A percentile compares a stretch with the other conserved stretches of the same genome.
Evolutionary conservation across 2,329 filamentous ascomycete species (phyloP).

Genomic region (Didymella sp.): DNA sequence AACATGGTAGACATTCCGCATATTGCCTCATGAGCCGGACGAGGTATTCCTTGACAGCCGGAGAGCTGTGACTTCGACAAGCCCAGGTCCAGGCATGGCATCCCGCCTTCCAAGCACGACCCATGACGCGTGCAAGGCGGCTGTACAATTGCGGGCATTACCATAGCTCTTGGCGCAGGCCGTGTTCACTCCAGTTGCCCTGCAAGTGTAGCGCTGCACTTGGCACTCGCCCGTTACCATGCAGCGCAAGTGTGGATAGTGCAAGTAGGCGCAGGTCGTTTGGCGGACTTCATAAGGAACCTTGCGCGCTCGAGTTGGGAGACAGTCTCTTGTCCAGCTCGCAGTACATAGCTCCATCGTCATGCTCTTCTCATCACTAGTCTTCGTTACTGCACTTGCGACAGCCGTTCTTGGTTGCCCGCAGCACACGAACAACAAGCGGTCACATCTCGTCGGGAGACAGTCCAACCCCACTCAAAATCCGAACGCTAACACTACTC

Average conservation of each 20-base stretch:
- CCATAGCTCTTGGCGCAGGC: conserved; percentile 1
- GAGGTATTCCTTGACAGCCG: background rate
- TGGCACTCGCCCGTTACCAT: conserved; percentile 1
- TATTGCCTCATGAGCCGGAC: background rate
- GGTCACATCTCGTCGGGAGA: conserved; percentile 14
- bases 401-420: conserved; percentile 21
- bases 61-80: background rate
- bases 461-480: conserved; percentile 12
- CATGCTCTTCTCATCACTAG: conserved; percentile 25
- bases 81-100: background rate
- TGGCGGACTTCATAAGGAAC: background rate
- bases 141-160: background rate
- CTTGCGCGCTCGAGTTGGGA: background rate
- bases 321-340: background rate
- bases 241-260: background rate
- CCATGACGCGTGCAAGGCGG: background rate
- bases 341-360: background rate
- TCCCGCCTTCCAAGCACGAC: background rate
- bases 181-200: background rate
- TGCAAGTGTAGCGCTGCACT: background rate
- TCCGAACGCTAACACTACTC: conserved; percentile 19
- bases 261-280: background rate
- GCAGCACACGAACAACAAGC: conserved; percentile 26
- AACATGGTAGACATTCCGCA: background rate
- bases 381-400: conserved; percentile 14